phyloP scores from a whole-genome alignment of 768 basidiomycete species.

The Amylocystis lapponica region DNA sequence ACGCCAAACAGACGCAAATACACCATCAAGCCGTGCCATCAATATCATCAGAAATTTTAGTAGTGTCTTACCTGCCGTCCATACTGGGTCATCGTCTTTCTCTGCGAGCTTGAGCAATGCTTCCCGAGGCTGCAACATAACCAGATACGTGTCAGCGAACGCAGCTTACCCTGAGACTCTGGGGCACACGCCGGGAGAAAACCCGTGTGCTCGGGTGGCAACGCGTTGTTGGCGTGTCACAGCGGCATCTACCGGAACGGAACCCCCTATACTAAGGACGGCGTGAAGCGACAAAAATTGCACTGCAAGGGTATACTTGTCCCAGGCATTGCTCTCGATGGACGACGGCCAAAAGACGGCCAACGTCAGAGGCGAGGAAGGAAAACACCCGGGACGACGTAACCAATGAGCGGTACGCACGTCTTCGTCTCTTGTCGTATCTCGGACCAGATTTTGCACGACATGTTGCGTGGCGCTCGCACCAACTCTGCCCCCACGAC shows the following conservation, averaged over 20 bases:
- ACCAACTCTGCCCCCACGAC: constrained; percentile 90
- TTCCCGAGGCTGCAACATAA: constrained; percentile 76
- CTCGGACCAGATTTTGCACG: constrained; percentile 90
- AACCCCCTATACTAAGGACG: neutral
- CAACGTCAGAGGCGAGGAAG: neutral
- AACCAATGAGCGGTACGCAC: constrained; percentile 73
- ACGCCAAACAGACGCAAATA: constrained; percentile 38
- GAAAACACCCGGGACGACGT: neutral
- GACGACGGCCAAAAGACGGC: constrained; percentile 11
- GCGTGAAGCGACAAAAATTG: too few species aligned
- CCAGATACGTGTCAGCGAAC: neutral
- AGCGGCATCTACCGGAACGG: constrained; percentile 7
- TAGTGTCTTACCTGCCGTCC: constrained; percentile 69
- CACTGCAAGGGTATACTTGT: neutral
- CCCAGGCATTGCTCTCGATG: neutral
- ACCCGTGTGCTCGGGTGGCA: constrained; percentile 15
- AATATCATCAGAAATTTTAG: constrained; percentile 12
- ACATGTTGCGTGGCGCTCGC: constrained; percentile 97
- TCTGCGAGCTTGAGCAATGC: constrained; percentile 92
- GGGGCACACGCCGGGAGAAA: constrained; percentile 5
- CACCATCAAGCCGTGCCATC: constrained; percentile 23
- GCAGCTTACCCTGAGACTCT: constrained; percentile 1
- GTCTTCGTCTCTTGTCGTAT: constrained; percentile 89
- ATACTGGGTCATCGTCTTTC: constrained; percentile 69
- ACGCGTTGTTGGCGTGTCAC: constrained; percentile 17